Evolutionary conservation across 768 basidiomycete genomes (phyloP).

Genomic region (Galerina marginata): DNA sequence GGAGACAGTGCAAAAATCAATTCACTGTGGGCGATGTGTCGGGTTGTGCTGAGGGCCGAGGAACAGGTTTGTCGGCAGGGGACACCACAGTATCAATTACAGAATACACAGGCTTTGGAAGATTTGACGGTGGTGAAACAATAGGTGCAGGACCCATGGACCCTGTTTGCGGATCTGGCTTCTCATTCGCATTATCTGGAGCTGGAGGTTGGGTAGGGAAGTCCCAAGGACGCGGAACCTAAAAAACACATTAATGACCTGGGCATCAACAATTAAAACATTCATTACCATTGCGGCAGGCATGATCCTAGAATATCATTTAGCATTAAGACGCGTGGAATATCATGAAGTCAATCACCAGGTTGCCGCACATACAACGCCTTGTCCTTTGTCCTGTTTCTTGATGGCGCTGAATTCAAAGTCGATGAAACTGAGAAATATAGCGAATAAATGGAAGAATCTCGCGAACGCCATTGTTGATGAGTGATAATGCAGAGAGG

Average conservation of each 20-base stretch:
- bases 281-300: constrained; percentile 67
- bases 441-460: constrained; percentile 86
- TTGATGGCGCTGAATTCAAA: constrained; percentile 74
- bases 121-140: not conserved
- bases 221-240: constrained; percentile 83
- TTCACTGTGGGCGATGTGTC: too few species aligned
- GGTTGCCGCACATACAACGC: constrained; percentile 90
- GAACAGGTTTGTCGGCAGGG: not conserved
- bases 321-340: not conserved
- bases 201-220: constrained; percentile 47
- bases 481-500: constrained; percentile 70
- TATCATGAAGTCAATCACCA: constrained; percentile 52
- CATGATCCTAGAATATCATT: constrained; percentile 61
- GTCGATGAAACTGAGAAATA: constrained; percentile 78
- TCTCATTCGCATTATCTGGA: not conserved
- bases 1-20: too few species aligned
- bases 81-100: constrained; percentile 3
- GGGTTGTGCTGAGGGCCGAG: not conserved
- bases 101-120: constrained; percentile 4
- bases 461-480: constrained; percentile 80
- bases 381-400: constrained; percentile 67
- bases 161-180: not conserved
- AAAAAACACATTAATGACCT: not conserved
- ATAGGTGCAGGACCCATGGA: not conserved
- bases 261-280: not conserved